Evolutionary conservation across 148 eudicot genomes (phyloP), one percentile per base, ranked within the genome.

Genomic region (Rhododendron ferrugineum): DNA sequence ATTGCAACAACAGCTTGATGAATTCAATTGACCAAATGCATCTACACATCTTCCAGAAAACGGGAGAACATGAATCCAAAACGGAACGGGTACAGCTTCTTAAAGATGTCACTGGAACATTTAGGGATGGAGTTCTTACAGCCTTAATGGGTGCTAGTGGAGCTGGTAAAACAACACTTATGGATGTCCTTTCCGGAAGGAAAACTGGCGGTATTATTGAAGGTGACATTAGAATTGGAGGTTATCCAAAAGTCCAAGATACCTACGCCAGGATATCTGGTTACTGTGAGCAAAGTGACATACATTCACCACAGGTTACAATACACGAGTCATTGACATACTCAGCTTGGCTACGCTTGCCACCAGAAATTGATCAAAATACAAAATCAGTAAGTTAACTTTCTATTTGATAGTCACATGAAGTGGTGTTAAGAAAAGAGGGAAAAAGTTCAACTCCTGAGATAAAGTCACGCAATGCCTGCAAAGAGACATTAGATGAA

Each of bases 91-190:
- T 88, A 46, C 89, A 88, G n/a, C 81, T 88, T 0, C 87, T 88
- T 73, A 84, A 73, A 26, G 86, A 88, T 80, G 79, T 88, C 30
- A 88, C 89, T 58, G 89, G 89, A 0, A 83, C 83, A 56, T 88
- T 88, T 42, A 85, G 88, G 77, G 84, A 89, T 3, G 86, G 91
- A n/a, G 60, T 89, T 22, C 85, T 89, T 49, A 89, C 89, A 82
- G 91, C 91, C 20, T 83, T 89, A 22, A 89, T 89, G 89, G 91
- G 91, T 79, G 86, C 87, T 3, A 89, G 89, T 79, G 91, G 91
- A 16, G 91, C 91, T 30, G 91, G 91, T 11, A 89, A 87, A 85
- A 89, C 89, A 40, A 89, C 91, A 62, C 85, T 89, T 0, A 72
- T 89, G 82, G 91, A 89, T 70, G 91, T 89, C 52, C 89, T 89